Conservation (phyloP, 305 asterid genomes). For the Plantago coronopus region DNA sequence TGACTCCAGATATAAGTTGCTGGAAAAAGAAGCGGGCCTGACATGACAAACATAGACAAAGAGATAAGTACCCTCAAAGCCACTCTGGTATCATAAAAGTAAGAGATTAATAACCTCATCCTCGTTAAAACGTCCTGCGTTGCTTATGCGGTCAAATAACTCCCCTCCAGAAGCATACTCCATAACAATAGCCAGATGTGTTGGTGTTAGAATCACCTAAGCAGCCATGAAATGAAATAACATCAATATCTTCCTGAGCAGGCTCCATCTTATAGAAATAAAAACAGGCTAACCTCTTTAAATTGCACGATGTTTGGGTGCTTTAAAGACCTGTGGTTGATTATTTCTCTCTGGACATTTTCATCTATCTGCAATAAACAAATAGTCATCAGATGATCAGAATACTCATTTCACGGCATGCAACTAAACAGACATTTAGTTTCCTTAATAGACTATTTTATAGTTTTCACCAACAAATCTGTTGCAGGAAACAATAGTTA, state of each 20-base stretch:
- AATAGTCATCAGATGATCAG: neutral
- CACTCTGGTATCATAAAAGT: neutral
- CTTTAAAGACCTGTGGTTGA: constrained; percentile 60
- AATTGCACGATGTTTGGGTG: constrained; percentile 64
- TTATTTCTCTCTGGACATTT: constrained; percentile 58
- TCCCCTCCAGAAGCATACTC: constrained; percentile 68
- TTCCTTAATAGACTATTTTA: too few species aligned
- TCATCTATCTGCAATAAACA: constrained; percentile 46
- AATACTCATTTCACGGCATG: neutral
- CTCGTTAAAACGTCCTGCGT: constrained; percentile 56
- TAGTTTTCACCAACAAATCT: too few species aligned
- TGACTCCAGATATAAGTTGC: constrained; percentile 62
- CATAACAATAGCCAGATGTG: constrained; percentile 70
- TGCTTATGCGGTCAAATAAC: constrained; percentile 52
- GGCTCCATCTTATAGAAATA: neutral
- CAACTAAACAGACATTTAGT: neutral
- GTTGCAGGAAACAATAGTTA: too few species aligned
- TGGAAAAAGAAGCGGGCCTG: constrained; percentile 64
- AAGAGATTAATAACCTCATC: constrained; percentile 39
- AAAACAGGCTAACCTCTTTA: constrained; percentile 39
- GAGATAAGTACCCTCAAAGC: neutral
- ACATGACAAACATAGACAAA: constrained; percentile 6
- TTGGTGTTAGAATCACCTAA: constrained; percentile 56
- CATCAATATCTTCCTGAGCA: neutral
- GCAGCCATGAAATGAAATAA: neutral